Conservation (phyloP, 805 yeast genomes). For the Kuraishia piskuri region DNA sequence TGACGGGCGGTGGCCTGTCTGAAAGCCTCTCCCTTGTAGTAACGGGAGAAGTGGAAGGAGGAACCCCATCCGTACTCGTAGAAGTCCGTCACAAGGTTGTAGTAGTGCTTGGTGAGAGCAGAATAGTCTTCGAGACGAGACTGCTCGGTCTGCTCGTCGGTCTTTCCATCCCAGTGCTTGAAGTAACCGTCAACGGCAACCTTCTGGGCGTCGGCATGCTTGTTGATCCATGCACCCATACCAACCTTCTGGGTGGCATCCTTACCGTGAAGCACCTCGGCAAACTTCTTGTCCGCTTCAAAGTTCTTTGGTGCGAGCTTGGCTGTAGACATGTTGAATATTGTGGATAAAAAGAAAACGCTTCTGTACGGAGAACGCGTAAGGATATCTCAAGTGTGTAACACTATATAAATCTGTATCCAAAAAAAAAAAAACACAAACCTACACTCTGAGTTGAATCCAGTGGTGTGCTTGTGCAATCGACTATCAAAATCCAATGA, state of each 20-base stretch:
- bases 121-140: slow-evolving; percentile 78
- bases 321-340: neutral
- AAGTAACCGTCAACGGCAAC: slow-evolving; percentile 86
- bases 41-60: slow-evolving; percentile 94
- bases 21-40: slow-evolving; percentile 89
- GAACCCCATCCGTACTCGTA: slow-evolving; percentile 99
- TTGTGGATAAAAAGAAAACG: neutral
- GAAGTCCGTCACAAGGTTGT: slow-evolving; percentile 94
- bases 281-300: slow-evolving; percentile 60
- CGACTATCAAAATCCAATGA: neutral
- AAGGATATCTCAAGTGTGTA: neutral
- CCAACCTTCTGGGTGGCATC: slow-evolving; percentile 59
- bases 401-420: no score
- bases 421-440: no score
- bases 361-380: no score
- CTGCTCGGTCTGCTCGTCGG: slow-evolving; percentile 61
- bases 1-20: slow-evolving; percentile 94
- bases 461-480: neutral
- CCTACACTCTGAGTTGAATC: neutral
- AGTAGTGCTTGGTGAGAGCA: slow-evolving; percentile 87
- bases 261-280: slow-evolving; percentile 82
- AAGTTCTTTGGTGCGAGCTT: slow-evolving; percentile 46
- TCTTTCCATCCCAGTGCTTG: slow-evolving; percentile 96
- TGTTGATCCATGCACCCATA: slow-evolving; percentile 64
- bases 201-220: slow-evolving; percentile 70